Evolutionary conservation across 768 basidiomycete species (phyloP).

Genomic region (Cystofilobasidium bisporidii): DNA sequence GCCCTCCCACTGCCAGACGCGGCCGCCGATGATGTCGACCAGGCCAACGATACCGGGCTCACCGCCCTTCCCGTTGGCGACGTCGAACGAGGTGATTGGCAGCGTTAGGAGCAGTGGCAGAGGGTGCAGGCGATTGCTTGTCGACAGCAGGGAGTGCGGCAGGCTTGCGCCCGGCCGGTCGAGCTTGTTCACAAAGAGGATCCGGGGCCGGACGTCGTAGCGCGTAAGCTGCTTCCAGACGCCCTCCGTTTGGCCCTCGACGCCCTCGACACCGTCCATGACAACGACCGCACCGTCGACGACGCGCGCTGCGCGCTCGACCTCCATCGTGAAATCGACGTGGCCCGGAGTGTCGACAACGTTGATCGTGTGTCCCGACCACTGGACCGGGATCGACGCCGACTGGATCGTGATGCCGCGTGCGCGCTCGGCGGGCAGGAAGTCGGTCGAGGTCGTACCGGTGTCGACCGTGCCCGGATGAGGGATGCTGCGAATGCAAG

Average conservation of each 20-base stretch:
- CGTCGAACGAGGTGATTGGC: slow-evolving; percentile 67
- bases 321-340: slow-evolving; percentile 95
- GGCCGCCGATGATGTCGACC: slow-evolving; percentile 74
- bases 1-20: slow-evolving; percentile 62
- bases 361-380: slow-evolving; percentile 49
- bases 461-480: slow-evolving; percentile 74
- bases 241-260: slow-evolving; percentile 79
- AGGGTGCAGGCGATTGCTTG: slow-evolving; percentile 49
- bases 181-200: slow-evolving; percentile 78
- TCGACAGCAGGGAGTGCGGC: slow-evolving; percentile 57
- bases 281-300: slow-evolving; percentile 81
- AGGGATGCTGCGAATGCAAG: slow-evolving; percentile 56
- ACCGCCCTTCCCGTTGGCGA: slow-evolving; percentile 55
- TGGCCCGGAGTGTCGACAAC: slow-evolving; percentile 86
- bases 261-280: slow-evolving; percentile 82
- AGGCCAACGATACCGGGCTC: slow-evolving; percentile 79
- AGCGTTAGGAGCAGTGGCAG: slow-evolving; percentile 61
- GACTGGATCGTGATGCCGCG: slow-evolving; percentile 87
- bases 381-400: slow-evolving; percentile 45
- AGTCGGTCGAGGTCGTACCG: slow-evolving; percentile 83
- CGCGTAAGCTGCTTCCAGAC: slow-evolving; percentile 81
- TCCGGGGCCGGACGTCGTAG: slow-evolving; percentile 70
- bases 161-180: slow-evolving; percentile 80
- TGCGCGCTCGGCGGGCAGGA: slow-evolving; percentile 78
- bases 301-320: slow-evolving; percentile 82